Conservation (phyloP, 768 basidiomycete species). For the Boletus subparvulus region DNA sequence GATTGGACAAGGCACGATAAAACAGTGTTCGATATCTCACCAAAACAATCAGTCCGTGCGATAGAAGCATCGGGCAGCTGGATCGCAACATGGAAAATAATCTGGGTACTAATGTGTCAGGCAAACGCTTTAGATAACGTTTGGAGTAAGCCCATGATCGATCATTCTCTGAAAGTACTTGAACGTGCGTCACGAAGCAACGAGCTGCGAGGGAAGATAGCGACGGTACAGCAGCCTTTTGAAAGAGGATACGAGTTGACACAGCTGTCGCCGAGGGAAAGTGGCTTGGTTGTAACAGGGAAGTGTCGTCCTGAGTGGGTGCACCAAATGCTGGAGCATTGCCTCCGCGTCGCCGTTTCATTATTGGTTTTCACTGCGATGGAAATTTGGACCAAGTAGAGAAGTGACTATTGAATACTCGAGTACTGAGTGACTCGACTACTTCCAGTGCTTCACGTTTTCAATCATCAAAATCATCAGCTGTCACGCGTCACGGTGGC, state of each 20-base stretch:
- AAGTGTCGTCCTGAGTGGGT: conserved; percentile 44
- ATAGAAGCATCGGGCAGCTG: conserved; percentile 51
- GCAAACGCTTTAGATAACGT: conserved; percentile 45
- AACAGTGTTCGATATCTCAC: conserved; percentile 34
- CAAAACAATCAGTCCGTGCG: conserved; percentile 53
- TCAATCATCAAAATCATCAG: too few species aligned
- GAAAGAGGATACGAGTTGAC: conserved; percentile 44
- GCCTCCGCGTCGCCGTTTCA: conserved; percentile 17
- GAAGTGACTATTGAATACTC: too few species aligned
- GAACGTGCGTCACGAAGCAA: conserved; percentile 48
- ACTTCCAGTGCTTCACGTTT: too few species aligned
- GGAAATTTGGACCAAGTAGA: too few species aligned
- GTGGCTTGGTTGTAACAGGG: conserved; percentile 35
- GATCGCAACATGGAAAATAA: conserved; percentile 52
- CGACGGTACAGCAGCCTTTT: conserved; percentile 36
- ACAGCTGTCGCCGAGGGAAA: conserved; percentile 52
- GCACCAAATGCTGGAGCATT: conserved; percentile 39
- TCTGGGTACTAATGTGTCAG: conserved; percentile 49
- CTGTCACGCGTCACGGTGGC: too few species aligned
- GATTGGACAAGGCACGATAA: background rate
- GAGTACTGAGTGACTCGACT: too few species aligned
- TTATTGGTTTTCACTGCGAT: background rate
- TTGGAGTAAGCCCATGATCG: conserved; percentile 41
- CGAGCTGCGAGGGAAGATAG: conserved; percentile 52
- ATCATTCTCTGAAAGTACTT: conserved; percentile 39